Percentiles rank a stretch among this genome's conserved stretches.
Conservation (phyloP, 2,329 filamentous ascomycete genomes). For the Xenoacremonium recifei region DNA sequence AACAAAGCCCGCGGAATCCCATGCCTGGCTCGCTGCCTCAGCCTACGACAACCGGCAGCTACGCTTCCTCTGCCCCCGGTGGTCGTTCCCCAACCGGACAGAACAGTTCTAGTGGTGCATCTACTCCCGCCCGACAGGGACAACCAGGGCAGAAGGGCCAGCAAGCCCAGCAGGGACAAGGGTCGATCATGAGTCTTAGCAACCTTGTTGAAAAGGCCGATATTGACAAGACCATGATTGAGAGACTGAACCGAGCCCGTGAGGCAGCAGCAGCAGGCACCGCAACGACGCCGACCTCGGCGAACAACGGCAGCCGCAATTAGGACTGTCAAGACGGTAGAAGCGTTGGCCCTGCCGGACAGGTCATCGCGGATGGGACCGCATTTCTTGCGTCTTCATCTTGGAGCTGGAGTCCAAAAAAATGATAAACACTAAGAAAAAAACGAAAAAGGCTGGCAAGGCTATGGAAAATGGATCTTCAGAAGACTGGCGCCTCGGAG, state of each 20-base stretch:
- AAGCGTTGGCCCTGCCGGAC: conserved; percentile 25
- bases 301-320: background rate
- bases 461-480: too few species aligned
- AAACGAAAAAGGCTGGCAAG: conserved; percentile 11
- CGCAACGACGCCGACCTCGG: background rate
- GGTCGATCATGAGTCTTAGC: conserved; percentile 53
- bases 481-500: too few species aligned
- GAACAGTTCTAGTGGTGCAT: conserved; percentile 35
- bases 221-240: conserved; percentile 56
- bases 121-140: conserved; percentile 32
- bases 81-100: conserved; percentile 36
- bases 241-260: conserved; percentile 43
- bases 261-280: too few species aligned
- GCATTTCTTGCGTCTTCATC: conserved; percentile 8
- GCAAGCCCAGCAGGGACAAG: conserved; percentile 21
- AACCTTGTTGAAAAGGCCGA: conserved; percentile 52
- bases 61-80: conserved; percentile 26
- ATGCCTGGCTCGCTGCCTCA: conserved; percentile 29
- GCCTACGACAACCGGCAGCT: conserved; percentile 24
- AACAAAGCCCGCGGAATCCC: conserved; percentile 39
- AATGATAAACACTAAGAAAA: conserved; percentile 7
- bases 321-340: background rate
- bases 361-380: conserved; percentile 21
- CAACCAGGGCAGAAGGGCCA: conserved; percentile 19
- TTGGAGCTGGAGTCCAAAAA: conserved; percentile 15